A percentile compares a stretch with the other conserved stretches of the same genome.
These are phyloP conservation scores for Chaetomiaceae sp. DNA, from an alignment of 2,329 filamentous ascomycete species.

Conservation along the genomic window DNA sequence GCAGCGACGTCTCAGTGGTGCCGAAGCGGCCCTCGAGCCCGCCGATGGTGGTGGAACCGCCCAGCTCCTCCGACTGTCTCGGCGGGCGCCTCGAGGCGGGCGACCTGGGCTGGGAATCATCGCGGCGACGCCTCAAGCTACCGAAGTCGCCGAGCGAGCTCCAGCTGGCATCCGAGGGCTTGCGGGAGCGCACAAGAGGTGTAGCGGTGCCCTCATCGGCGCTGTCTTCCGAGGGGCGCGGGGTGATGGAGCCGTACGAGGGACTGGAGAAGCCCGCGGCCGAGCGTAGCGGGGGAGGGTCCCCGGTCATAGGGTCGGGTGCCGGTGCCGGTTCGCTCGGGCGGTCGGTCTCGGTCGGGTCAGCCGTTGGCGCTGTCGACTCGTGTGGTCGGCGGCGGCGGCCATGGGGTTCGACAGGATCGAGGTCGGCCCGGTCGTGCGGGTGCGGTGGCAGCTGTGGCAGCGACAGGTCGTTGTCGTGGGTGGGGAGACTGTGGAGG, in stretches of 20 bases:
- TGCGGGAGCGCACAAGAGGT: slow-evolving; percentile 7
- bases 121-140: slow-evolving; percentile 13
- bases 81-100: slow-evolving; percentile 31
- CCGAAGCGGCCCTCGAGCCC: slow-evolving; percentile 52
- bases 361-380: slow-evolving; percentile 17
- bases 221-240: slow-evolving; percentile 16
- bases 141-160: neutral
- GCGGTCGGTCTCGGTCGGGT: slow-evolving; percentile 19
- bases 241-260: slow-evolving; percentile 32
- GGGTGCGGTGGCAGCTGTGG: slow-evolving; percentile 2
- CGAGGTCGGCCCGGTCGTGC: slow-evolving; percentile 12
- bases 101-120: slow-evolving; percentile 17
- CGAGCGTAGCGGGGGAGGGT: slow-evolving; percentile 29
- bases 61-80: slow-evolving; percentile 45
- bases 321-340: slow-evolving; percentile 15
- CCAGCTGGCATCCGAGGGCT: slow-evolving; percentile 9
- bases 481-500: slow-evolving; percentile 5
- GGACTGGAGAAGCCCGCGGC: slow-evolving; percentile 31
- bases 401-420: slow-evolving; percentile 23
- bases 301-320: slow-evolving; percentile 27
- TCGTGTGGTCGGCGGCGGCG: slow-evolving; percentile 20
- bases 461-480: neutral
- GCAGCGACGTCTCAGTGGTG: slow-evolving; percentile 43
- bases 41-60: slow-evolving; percentile 46
- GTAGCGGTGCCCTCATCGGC: slow-evolving; percentile 7